phyloP scores from a whole-genome alignment of 1,284 basidiomycete genomes.

The Agroathelia rolfsii region DNA sequence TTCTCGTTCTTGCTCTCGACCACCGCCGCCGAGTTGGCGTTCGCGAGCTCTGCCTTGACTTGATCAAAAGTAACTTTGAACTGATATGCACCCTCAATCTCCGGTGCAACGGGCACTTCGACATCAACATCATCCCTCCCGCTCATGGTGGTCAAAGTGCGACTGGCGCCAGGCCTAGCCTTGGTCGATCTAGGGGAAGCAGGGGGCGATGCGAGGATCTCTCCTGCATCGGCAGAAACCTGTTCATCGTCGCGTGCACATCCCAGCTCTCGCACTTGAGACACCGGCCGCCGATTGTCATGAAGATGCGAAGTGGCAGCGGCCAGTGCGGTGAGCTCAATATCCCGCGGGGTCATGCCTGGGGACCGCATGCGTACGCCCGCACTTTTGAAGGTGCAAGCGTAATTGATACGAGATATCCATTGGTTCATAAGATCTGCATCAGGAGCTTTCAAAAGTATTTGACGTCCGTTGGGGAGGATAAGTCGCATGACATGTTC shows the following conservation, averaged over 20 bases:
- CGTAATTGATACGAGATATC: constrained; percentile 92
- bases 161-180: constrained; percentile 18
- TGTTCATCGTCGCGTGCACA: constrained; percentile 19
- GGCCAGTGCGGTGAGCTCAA: constrained; percentile 71
- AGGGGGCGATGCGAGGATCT: constrained; percentile 49
- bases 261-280: constrained; percentile 38
- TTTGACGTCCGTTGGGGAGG: constrained; percentile 69
- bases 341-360: constrained; percentile 59
- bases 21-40: constrained; percentile 24
- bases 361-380: constrained; percentile 77
- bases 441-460: constrained; percentile 68
- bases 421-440: constrained; percentile 83
- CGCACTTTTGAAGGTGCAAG: constrained; percentile 81
- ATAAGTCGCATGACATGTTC: constrained; percentile 73
- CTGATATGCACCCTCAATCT: constrained; percentile 46
- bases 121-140: constrained; percentile 25
- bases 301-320: constrained; percentile 76
- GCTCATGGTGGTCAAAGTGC: constrained; percentile 22
- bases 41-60: constrained; percentile 75
- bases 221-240: constrained; percentile 31
- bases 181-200: constrained; percentile 10
- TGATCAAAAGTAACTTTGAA: constrained; percentile 78
- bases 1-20: not conserved
- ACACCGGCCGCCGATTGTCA: constrained; percentile 29
- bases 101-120: constrained; percentile 34